Conservation (phyloP, 768 basidiomycete species). For the Mycena pura region DNA sequence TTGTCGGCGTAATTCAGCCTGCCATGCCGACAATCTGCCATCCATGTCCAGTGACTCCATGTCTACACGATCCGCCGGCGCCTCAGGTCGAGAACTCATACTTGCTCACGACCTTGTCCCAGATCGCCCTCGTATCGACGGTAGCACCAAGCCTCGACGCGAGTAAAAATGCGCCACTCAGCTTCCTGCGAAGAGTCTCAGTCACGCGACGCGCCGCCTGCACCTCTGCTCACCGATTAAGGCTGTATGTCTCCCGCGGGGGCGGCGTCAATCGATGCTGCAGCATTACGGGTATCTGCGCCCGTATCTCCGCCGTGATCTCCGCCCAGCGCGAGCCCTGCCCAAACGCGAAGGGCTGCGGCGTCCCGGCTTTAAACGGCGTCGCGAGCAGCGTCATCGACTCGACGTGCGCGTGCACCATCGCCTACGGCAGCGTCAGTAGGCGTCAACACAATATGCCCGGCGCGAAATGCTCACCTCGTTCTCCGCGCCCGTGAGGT, state of each 20-base stretch:
- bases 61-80: slow-evolving; percentile 7
- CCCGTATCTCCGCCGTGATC: slow-evolving; percentile 80
- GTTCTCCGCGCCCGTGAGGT: slow-evolving; percentile 88
- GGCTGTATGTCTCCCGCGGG: slow-evolving; percentile 91
- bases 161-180: slow-evolving; percentile 83
- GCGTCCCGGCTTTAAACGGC: slow-evolving; percentile 74
- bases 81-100: slow-evolving; percentile 43
- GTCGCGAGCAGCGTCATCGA: slow-evolving; percentile 86
- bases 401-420: slow-evolving; percentile 86
- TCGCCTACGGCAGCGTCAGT: slow-evolving; percentile 52
- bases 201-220: not conserved
- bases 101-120: slow-evolving; percentile 68
- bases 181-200: slow-evolving; percentile 56
- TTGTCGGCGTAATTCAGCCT: no score
- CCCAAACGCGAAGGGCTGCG: slow-evolving; percentile 84
- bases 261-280: slow-evolving; percentile 88
- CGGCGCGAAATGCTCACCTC: slow-evolving; percentile 53
- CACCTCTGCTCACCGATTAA: slow-evolving; percentile 70
- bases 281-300: slow-evolving; percentile 90
- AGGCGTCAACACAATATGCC: not conserved
- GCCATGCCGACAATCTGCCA: no score
- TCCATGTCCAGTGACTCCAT: no score
- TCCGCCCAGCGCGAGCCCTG: slow-evolving; percentile 65
- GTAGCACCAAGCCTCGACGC: slow-evolving; percentile 76
- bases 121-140: slow-evolving; percentile 75